Evolutionary conservation across 768 basidiomycete species (phyloP).

Genomic region (Termitomyces heimii): DNA sequence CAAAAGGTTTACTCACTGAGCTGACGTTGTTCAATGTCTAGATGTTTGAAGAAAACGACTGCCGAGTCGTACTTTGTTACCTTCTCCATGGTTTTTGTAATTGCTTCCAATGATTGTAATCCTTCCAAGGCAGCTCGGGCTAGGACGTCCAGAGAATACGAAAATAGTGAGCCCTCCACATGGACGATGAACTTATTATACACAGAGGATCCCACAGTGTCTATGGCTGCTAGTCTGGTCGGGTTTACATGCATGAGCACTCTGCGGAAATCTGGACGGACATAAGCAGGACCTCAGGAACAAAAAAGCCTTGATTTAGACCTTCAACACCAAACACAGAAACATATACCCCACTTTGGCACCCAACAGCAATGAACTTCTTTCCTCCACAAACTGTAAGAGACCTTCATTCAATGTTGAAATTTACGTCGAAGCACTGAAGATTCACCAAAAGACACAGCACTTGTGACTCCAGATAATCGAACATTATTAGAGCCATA

Average conservation of each 20-base stretch:
- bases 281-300: not conserved
- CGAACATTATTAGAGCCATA: slow-evolving; percentile 21
- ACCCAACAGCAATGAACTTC: slow-evolving; percentile 59
- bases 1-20: slow-evolving; percentile 39
- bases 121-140: slow-evolving; percentile 51
- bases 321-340: slow-evolving; percentile 49
- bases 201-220: slow-evolving; percentile 29
- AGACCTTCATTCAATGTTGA: not conserved
- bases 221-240: slow-evolving; percentile 51
- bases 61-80: slow-evolving; percentile 47
- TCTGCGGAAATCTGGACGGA: slow-evolving; percentile 45
- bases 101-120: slow-evolving; percentile 29
- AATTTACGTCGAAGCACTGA: not conserved
- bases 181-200: slow-evolving; percentile 70
- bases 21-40: slow-evolving; percentile 44
- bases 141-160: slow-evolving; percentile 71
- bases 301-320: slow-evolving; percentile 16
- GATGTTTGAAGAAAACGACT: slow-evolving; percentile 58
- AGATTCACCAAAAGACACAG: slow-evolving; percentile 53
- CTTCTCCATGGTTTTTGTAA: slow-evolving; percentile 57
- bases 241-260: slow-evolving; percentile 48
- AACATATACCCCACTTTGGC: slow-evolving; percentile 65
- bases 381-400: slow-evolving; percentile 41
- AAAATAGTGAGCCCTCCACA: slow-evolving; percentile 46
- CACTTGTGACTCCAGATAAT: slow-evolving; percentile 56